Conservation (phyloP, 768 basidiomycete genomes). For the Amanita rubescens region DNA sequence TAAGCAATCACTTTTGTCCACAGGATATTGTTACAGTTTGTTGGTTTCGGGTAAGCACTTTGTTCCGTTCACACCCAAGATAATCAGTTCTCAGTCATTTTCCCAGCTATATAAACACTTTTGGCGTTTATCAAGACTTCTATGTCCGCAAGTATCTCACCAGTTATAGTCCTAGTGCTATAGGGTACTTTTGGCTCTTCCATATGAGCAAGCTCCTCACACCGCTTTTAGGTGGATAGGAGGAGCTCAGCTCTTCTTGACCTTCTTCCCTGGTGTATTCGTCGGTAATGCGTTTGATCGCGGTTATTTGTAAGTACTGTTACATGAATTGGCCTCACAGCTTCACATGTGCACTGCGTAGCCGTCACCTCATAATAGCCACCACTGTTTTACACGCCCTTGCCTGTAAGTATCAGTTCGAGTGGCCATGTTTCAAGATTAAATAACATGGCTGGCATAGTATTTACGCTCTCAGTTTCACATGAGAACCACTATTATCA, state of each 20-base stretch:
- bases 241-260: slow-evolving; percentile 42
- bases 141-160: slow-evolving; percentile 22
- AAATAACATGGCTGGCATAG: slow-evolving; percentile 10
- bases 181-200: slow-evolving; percentile 16
- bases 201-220: not conserved
- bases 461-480: slow-evolving; percentile 28
- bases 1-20: not conserved
- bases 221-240: slow-evolving; percentile 36
- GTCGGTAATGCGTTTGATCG: slow-evolving; percentile 43
- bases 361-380: slow-evolving; percentile 17
- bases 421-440: too few relatives aligned
- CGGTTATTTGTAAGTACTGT: slow-evolving; percentile 36
- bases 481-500: slow-evolving; percentile 29
- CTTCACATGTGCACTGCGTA: not conserved
- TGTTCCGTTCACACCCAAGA: not conserved
- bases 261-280: slow-evolving; percentile 38
- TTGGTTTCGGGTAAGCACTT: not conserved
- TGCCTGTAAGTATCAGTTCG: slow-evolving; percentile 16
- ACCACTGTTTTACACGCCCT: slow-evolving; percentile 19
- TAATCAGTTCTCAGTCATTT: not conserved
- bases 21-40: slow-evolving; percentile 5
- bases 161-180: slow-evolving; percentile 17
- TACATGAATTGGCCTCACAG: not conserved
- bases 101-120: slow-evolving; percentile 20
- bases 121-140: slow-evolving; percentile 24